Percentiles rank a stretch among this genome's conserved stretches.
Evolutionary conservation across 2,329 filamentous ascomycete species (phyloP).

Genomic region (Botryotinia calthae): DNA sequence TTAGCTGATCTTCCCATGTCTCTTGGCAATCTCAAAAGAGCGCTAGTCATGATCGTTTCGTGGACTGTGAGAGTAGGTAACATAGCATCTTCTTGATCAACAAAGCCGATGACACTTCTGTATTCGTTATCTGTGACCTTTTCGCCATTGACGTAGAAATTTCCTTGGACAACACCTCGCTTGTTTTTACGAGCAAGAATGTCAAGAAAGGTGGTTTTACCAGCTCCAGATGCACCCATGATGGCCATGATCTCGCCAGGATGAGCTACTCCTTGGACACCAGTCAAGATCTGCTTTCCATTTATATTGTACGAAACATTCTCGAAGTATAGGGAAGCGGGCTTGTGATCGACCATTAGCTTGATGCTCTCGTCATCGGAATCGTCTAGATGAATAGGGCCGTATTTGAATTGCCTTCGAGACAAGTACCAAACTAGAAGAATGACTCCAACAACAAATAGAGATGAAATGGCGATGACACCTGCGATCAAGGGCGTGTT

Average conservation of each 20-base stretch:
- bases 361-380: constrained; percentile 84
- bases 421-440: constrained; percentile 85
- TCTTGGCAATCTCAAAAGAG: constrained; percentile 82
- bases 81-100: constrained; percentile 98
- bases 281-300: constrained; percentile 78
- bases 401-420: constrained; percentile 66
- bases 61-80: constrained; percentile 93
- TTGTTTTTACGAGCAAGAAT: constrained; percentile 98
- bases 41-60: constrained; percentile 94
- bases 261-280: constrained; percentile 81
- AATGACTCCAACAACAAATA: constrained; percentile 87
- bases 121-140: constrained; percentile 82
- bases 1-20: constrained; percentile 89
- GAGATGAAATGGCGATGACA: constrained; percentile 79
- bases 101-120: constrained; percentile 89
- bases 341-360: constrained; percentile 88
- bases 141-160: constrained; percentile 92
- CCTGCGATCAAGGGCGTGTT: constrained; percentile 95
- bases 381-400: constrained; percentile 79
- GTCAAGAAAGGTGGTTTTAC: constrained; percentile 95
- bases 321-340: constrained; percentile 82
- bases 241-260: constrained; percentile 96
- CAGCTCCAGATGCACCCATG: constrained; percentile 96
- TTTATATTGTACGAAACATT: constrained; percentile 85
- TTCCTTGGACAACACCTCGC: constrained; percentile 71